phyloP scores from a whole-genome alignment of 2,329 filamentous ascomycete genomes.

The Truncatella angustata region DNA sequence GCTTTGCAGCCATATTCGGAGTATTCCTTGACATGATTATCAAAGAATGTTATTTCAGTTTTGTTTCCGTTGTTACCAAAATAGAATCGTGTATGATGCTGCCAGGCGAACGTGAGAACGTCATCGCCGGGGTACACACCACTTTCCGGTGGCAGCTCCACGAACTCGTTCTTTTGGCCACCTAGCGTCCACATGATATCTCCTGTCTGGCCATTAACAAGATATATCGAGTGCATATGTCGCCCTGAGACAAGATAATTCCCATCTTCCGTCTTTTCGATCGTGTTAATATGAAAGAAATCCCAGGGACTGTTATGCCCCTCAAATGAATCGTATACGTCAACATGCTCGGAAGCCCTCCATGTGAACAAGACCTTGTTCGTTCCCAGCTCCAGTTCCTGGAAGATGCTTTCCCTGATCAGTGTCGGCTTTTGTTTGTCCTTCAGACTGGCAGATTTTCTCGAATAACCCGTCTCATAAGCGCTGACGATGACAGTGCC shows the following conservation, averaged over 20 bases:
- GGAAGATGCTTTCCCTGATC: slow-evolving; percentile 13
- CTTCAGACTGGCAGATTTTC: background rate
- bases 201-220: slow-evolving; percentile 13
- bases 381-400: slow-evolving; percentile 14
- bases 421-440: background rate
- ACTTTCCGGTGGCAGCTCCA: slow-evolving; percentile 8
- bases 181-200: slow-evolving; percentile 15
- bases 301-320: slow-evolving; percentile 8
- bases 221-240: slow-evolving; percentile 13
- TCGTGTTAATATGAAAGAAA: slow-evolving; percentile 14
- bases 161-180: slow-evolving; percentile 15
- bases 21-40: slow-evolving; percentile 13
- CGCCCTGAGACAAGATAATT: slow-evolving; percentile 16
- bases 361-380: slow-evolving; percentile 13
- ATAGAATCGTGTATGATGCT: slow-evolving; percentile 16
- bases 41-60: slow-evolving; percentile 14
- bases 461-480: slow-evolving; percentile 6
- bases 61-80: background rate
- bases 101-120: slow-evolving; percentile 13
- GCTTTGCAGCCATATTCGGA: slow-evolving; percentile 7
- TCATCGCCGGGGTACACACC: slow-evolving; percentile 8
- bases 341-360: slow-evolving; percentile 11
- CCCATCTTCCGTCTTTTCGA: slow-evolving; percentile 10
- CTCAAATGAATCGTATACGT: slow-evolving; percentile 9
- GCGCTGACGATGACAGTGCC: slow-evolving; percentile 13